Evolutionary conservation across 441 rosid species (phyloP).

Genomic region (Pelargonium australe): DNA sequence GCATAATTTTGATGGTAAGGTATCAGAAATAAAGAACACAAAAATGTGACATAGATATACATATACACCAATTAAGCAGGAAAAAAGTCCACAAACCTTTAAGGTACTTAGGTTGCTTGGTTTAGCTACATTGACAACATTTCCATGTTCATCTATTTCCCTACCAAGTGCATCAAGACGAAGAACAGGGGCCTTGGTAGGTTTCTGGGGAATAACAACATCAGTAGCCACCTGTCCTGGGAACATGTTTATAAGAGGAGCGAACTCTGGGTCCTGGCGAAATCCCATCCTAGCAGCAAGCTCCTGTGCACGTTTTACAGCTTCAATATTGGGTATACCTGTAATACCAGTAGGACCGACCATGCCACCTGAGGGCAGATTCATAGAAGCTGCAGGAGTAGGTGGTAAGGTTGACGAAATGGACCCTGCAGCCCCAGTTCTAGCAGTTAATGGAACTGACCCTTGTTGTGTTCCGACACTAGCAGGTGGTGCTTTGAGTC

Average conservation of each 20-base stretch:
- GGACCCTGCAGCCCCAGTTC: conserved; percentile 27
- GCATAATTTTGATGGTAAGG: conserved; percentile 21
- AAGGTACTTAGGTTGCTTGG: conserved; percentile 93
- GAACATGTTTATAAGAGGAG: conserved; percentile 58
- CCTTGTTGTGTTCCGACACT: conserved; percentile 24
- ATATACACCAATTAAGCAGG: not conserved
- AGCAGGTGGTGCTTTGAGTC: conserved; percentile 14
- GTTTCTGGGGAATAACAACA: conserved; percentile 53
- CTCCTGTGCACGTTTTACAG: conserved; percentile 85
- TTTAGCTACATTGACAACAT: conserved; percentile 66
- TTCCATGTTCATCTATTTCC: conserved; percentile 94
- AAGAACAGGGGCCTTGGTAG: conserved; percentile 80
- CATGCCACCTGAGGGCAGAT: conserved; percentile 29
- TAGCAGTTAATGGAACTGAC: conserved; percentile 19
- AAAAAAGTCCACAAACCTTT: conserved; percentile 42
- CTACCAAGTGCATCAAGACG: conserved; percentile 88
- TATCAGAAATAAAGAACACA: not conserved
- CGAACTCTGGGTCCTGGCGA: conserved; percentile 67
- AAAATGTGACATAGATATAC: not conserved
- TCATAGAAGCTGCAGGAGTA: conserved; percentile 27
- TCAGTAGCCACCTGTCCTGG: conserved; percentile 56
- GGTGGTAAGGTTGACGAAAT: conserved; percentile 23
- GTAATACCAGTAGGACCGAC: conserved; percentile 38
- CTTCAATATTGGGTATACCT: conserved; percentile 57
- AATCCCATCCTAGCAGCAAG: conserved; percentile 82